Base-by-base conservation (phyloP, 208 protist species). In the Acanthamoeba castellanii region DNA sequence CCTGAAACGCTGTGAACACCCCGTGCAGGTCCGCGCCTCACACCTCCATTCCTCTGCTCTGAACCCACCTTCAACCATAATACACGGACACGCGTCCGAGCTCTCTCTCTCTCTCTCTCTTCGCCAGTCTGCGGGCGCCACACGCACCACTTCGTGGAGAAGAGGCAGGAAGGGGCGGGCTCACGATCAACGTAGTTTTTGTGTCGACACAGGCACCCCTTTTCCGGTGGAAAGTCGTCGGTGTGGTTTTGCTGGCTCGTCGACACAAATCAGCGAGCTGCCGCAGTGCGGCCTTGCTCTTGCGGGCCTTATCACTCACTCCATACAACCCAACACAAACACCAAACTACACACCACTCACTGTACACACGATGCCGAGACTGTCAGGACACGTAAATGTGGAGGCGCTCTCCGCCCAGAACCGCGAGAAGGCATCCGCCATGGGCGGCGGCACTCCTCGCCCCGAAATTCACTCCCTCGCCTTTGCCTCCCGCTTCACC, bases 401-500 rank as follows among this genome's bases (percentile, higher is more conserved):
- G 47, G 81, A 88, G 5, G 42, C 81, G 0, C 81, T 88, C 47
- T 88, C 81, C 27, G 42, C 81, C 3, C 42, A n/a, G 7, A n/a
- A 88, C 25, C 42, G 81, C 32, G 81, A 88, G 50, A 88, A 88
- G 81, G 81, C 81, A 0, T 11, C 81, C 18, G 42, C 81, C 50
- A 88, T 88, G 81, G 81, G 81, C 47, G 42, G 50, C 8, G 81
- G 81, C 47, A 45, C 37, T 42, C 37, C 81, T 27, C 42, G 81
- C 16, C 81, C 81, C 3, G 81, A 88, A 34, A 64, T 88, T 32
- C 81, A 88, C 52, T 88, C 81, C 8, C 47, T 88, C 3, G 81
- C 81, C 20, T 88, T 64, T 25, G 81, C 81, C 16, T 88, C 81
- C 8, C 81, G 81, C 32, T 88, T 88, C 81, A 88, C 81, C 25